These are phyloP conservation scores for Raffaelea ambrosiae DNA, from an alignment of 2,329 filamentous ascomycete genomes.

Conservation along the genomic window DNA sequence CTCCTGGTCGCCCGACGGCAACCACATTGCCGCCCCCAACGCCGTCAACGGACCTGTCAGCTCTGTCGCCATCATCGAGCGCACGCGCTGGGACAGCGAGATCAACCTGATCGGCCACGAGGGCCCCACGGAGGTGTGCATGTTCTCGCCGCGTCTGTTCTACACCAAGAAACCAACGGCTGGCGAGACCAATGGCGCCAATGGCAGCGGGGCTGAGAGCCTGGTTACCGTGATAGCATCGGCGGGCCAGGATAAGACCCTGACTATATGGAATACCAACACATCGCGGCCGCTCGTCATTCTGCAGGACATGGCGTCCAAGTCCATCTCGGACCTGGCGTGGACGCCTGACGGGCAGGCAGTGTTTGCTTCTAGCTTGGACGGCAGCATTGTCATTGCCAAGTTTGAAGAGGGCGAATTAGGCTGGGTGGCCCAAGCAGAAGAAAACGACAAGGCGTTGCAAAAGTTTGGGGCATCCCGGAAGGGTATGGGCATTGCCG, in stretches of 20 bases:
- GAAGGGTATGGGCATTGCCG: slow-evolving; percentile 81
- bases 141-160: slow-evolving; percentile 90
- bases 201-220: slow-evolving; percentile 15
- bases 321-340: slow-evolving; percentile 87
- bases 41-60: slow-evolving; percentile 96
- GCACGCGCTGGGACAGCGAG: slow-evolving; percentile 87
- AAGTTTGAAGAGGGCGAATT: slow-evolving; percentile 82
- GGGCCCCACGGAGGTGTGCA: slow-evolving; percentile 92
- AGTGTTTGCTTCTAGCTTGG: slow-evolving; percentile 77
- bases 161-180: slow-evolving; percentile 59
- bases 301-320: slow-evolving; percentile 77
- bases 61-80: slow-evolving; percentile 91
- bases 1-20: slow-evolving; percentile 96
- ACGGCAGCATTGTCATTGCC: slow-evolving; percentile 76
- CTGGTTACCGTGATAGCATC: slow-evolving; percentile 92
- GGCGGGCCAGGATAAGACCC: slow-evolving; percentile 89
- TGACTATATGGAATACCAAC: slow-evolving; percentile 97
- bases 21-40: slow-evolving; percentile 94
- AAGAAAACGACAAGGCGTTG: slow-evolving; percentile 87
- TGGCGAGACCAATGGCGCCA: slow-evolving; percentile 37
- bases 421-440: slow-evolving; percentile 74
- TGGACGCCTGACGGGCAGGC: slow-evolving; percentile 91
- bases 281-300: slow-evolving; percentile 87
- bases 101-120: slow-evolving; percentile 98
- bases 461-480: slow-evolving; percentile 87